phyloP scores from a whole-genome alignment of 2,329 filamentous ascomycete species.

The Fusarium irregulare region DNA sequence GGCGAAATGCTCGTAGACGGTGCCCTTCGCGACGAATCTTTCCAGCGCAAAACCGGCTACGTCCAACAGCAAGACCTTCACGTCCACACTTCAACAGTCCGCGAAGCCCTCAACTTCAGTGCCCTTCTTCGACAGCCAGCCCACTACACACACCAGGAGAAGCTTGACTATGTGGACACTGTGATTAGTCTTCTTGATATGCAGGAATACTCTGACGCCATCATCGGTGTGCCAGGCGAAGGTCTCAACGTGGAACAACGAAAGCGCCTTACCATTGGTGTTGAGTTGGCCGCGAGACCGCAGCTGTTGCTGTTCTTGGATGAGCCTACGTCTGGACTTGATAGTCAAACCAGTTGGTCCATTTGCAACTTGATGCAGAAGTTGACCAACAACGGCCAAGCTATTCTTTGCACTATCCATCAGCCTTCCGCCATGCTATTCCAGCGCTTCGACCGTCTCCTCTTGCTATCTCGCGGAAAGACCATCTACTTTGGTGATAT shows the following conservation, averaged over 20 bases:
- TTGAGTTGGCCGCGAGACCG: slow-evolving; percentile 64
- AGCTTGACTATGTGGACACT: slow-evolving; percentile 84
- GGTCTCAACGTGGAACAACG: slow-evolving; percentile 69
- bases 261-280: slow-evolving; percentile 68
- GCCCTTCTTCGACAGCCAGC: slow-evolving; percentile 83
- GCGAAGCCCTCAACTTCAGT: slow-evolving; percentile 85
- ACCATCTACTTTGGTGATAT: slow-evolving; percentile 76
- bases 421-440: slow-evolving; percentile 63
- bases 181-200: slow-evolving; percentile 72
- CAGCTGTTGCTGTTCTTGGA: slow-evolving; percentile 68
- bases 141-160: slow-evolving; percentile 73
- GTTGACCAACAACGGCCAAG: slow-evolving; percentile 63
- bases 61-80: slow-evolving; percentile 91
- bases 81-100: slow-evolving; percentile 80
- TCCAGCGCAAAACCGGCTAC: slow-evolving; percentile 89
- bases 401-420: slow-evolving; percentile 63
- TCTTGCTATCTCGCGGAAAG: slow-evolving; percentile 70
- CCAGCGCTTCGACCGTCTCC: slow-evolving; percentile 65
- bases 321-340: slow-evolving; percentile 68
- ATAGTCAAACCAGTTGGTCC: slow-evolving; percentile 69
- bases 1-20: slow-evolving; percentile 78
- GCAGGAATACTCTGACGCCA: slow-evolving; percentile 70
- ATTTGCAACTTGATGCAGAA: slow-evolving; percentile 69
- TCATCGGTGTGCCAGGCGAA: slow-evolving; percentile 69
- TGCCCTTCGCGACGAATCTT: slow-evolving; percentile 75